These are phyloP conservation scores for Guillardia theta DNA, from an alignment of 78 protist genomes.

Conservation along the genomic window DNA sequence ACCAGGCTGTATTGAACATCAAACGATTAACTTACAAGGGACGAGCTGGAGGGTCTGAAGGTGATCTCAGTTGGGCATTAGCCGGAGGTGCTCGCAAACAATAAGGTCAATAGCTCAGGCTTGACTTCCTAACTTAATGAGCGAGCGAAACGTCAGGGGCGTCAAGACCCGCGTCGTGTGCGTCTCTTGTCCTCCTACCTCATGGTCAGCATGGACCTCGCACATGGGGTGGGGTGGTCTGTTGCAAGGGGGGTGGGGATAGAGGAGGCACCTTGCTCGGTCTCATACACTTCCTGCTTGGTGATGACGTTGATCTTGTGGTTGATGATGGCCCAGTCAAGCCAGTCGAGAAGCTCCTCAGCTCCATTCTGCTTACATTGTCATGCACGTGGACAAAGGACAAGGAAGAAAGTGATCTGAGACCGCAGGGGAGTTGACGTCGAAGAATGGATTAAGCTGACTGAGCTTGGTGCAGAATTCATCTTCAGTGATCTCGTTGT, in stretches of 20 bases:
- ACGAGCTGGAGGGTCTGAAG: no score
- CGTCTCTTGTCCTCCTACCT: no score
- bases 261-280: background rate
- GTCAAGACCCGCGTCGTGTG: background rate
- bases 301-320: background rate
- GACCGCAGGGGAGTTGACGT: background rate
- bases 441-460: background rate
- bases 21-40: no score
- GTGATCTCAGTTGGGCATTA: no score
- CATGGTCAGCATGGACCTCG: no score
- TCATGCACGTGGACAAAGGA: background rate
- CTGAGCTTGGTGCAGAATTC: constrained; percentile 14
- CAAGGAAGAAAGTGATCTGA: background rate
- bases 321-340: background rate
- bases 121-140: no score
- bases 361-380: background rate
- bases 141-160: background rate
- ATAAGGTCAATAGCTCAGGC: no score
- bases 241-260: no score
- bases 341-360: background rate
- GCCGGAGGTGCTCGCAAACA: no score
- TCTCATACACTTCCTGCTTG: background rate
- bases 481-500: background rate
- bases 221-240: no score
- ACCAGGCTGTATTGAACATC: no score